Conservation (phyloP, 2,329 filamentous ascomycete species). For the Paecilomyces formosus region DNA sequence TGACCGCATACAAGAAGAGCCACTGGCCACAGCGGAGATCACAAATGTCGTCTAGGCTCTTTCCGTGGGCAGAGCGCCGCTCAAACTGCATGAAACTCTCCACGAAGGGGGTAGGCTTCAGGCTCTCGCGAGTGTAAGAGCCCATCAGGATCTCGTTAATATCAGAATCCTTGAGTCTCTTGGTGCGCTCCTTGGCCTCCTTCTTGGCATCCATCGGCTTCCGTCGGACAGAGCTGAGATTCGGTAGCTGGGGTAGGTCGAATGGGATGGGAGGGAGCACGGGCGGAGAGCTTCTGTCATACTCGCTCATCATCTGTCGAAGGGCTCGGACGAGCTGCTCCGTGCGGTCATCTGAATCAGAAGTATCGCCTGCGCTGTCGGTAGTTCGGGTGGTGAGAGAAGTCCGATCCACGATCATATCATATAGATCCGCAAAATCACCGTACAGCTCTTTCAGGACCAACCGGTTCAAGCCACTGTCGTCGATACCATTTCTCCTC, state of each 20-base stretch:
- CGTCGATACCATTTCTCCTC: slow-evolving; percentile 85
- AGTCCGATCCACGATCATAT: slow-evolving; percentile 74
- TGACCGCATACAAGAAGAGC: slow-evolving; percentile 45
- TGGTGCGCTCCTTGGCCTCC: slow-evolving; percentile 62
- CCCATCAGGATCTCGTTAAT: slow-evolving; percentile 68
- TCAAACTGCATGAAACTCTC: slow-evolving; percentile 44
- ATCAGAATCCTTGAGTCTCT: slow-evolving; percentile 71
- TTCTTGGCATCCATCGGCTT: slow-evolving; percentile 64
- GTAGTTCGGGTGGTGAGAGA: slow-evolving; percentile 71
- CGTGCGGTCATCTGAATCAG: slow-evolving; percentile 39
- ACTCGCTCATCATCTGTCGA: slow-evolving; percentile 75
- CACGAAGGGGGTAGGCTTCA: slow-evolving; percentile 40
- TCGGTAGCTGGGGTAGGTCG: slow-evolving; percentile 72
- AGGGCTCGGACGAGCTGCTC: slow-evolving; percentile 63
- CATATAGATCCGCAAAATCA: slow-evolving; percentile 81
- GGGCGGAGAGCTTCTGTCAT: slow-evolving; percentile 80
- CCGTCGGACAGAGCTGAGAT: slow-evolving; percentile 56
- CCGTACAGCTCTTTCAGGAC: slow-evolving; percentile 76
- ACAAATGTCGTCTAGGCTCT: slow-evolving; percentile 36
- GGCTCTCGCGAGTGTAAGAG: slow-evolving; percentile 71
- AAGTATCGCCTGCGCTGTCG: slow-evolving; percentile 55
- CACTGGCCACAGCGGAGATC: slow-evolving; percentile 45
- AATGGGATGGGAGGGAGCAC: slow-evolving; percentile 88
- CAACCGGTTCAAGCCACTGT: slow-evolving; percentile 76
- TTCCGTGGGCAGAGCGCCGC: slow-evolving; percentile 35